Evolutionary conservation across 306 rosid species (phyloP), one percentile per base, ranked within the genome.

Genomic region (Biancaea sappan): DNA sequence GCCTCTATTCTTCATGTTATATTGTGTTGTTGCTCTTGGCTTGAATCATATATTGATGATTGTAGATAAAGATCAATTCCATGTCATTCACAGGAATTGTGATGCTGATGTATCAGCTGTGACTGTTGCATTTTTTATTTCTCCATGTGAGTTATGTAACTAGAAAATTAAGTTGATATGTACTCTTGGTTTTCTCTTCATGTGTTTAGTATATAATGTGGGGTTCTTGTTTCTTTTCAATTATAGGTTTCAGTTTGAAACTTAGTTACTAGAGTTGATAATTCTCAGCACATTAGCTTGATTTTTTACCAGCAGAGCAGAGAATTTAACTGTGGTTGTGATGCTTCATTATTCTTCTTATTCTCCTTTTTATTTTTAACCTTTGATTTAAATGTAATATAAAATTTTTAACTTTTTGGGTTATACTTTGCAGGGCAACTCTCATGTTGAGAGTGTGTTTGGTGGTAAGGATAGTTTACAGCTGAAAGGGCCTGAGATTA

Each of bases 391-490:
- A 73, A n/a, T 61, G 8, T 37, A 24, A 41, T 52, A 53, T 54
- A 46, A 8, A 63, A 2, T 56, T 54, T 64, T 63, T 37, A 61
- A 29, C 21, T 37, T 72, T 83, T 21, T 86, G 61, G 75, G 50
- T 25, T 29, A 24, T 68, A 9, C 73, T 62, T 62, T 83, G 73
- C 89, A 92, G 99, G 99, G 99, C 18, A 85, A 88, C 84, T 88
- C 86, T 74, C 89, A 84, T 54, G 96, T 94, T 65, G 85, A 81
- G 58, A 84, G 84, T 73, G 90, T 92, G 18, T 94, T 90, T 77
- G 92, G 92, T 35, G 94, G 94, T 52, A 70, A 71, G 67, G 99
- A 90, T 63, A 87, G 96, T 83, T 71, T 82, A 62, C 88, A 80
- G 87, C 89, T 94, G 50, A 76, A 79, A 81, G 97, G 99, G 57